Evolutionary conservation across 108 stramenopile genomes (phyloP), one percentile per base, ranked within the genome.

Genomic region (Cyclotella sp.): DNA sequence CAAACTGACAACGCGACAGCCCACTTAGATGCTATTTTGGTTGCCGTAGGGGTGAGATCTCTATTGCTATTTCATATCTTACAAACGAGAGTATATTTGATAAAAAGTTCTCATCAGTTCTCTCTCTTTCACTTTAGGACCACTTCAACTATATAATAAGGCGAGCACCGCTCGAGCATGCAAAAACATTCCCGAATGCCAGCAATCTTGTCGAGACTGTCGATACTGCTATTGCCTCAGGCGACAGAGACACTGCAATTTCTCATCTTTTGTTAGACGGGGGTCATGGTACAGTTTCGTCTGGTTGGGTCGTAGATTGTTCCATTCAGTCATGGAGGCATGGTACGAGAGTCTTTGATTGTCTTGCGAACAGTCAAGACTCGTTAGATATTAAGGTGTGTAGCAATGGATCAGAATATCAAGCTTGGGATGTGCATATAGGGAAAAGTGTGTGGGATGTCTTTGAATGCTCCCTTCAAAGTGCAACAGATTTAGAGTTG

Each of bases 81-180:
- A n/a, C n/a, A n/a, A n/a, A n/a, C n/a, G n/a, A n/a, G n/a, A n/a
- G n/a, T n/a, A 27, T 13, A 22, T 3, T 27, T 24, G 57, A 27
- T 15, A 28, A 27, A 59, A 27, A 24, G 24, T 59, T 6, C 26
- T 28, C 27, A 24, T 59, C 29, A 27, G 28, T 18, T 34, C 12
- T 43, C 44, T 68, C 64, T 40, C 24, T 47, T 30, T 26, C 26
- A 11, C n/a, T 43, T 15, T 30, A 68, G 46, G 91, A 94, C 67
- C 91, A 94, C 70, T 94, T 94, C 82, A 92, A 92, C 64, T 94
- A 94, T 60, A 66, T 88, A 34, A 59, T 81, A 27, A 81, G 81
- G 39, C 63, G 89, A 58, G 39, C 75, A 34, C 53, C 75, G 27
- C 51, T 60, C 29, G 85, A 73, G 21, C 45, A 59, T 12, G 85